These are phyloP conservation scores for Lepidium campestre DNA, from an alignment of 441 rosid species.

Conservation along the genomic window DNA sequence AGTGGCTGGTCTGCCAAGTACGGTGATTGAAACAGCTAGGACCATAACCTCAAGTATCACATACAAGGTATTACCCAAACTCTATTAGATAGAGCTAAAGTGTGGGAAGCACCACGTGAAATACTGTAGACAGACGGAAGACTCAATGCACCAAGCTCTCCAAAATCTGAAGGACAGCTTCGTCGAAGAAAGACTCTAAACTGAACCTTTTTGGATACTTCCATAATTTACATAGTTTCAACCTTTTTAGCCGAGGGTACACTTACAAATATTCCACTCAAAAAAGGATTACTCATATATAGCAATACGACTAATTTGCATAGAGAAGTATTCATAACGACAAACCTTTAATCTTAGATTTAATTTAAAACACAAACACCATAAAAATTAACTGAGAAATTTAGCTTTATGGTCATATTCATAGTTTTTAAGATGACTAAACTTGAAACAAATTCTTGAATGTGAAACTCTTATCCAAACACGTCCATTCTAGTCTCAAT, in stretches of 20 bases:
- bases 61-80: conserved; percentile 37
- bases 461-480: not conserved
- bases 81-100: conserved; percentile 59
- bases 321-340: no score
- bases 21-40: conserved; percentile 80
- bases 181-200: conserved; percentile 35
- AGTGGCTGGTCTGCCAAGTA: conserved; percentile 82
- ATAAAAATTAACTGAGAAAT: not conserved
- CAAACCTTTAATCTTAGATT: not conserved
- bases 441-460: conserved; percentile 6
- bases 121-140: conserved; percentile 61
- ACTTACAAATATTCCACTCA: no score
- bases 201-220: no score
- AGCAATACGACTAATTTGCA: no score
- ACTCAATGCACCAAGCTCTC: conserved; percentile 62
- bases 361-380: not conserved
- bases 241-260: no score
- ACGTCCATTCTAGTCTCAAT: not conserved
- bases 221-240: no score
- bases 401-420: not conserved
- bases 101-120: conserved; percentile 49
- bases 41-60: conserved; percentile 64
- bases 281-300: no score
- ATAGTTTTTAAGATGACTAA: not conserved
- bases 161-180: conserved; percentile 63